Conservation (phyloP, 257 asterid species). For the Phtheirospermum japonicum region DNA sequence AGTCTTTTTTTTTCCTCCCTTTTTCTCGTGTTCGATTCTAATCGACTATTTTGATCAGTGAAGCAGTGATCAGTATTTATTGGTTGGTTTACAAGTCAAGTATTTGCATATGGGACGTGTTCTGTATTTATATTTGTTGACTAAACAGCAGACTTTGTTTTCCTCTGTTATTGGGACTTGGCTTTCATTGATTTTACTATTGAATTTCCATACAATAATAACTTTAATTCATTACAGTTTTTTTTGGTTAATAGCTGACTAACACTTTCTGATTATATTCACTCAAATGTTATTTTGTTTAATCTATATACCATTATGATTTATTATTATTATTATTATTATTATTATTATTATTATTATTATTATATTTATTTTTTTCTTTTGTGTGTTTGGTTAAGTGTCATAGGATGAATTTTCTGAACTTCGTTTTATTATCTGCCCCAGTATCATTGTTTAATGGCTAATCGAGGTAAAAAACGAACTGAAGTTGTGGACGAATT, state of each 20-base stretch:
- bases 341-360: no score
- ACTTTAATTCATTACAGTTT: background rate
- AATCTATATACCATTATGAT: background rate
- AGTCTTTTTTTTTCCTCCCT: constrained; percentile 20
- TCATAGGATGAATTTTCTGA: constrained; percentile 13
- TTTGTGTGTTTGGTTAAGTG: constrained; percentile 7
- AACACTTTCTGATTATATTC: background rate
- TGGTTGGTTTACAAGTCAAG: constrained; percentile 19
- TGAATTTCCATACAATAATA: background rate
- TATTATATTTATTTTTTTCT: no score
- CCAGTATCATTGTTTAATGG: constrained; percentile 46
- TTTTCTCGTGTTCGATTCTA: constrained; percentile 19
- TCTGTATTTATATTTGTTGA: background rate
- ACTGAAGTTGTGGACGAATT: constrained; percentile 64
- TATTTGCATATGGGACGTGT: background rate
- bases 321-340: no score
- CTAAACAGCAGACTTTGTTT: constrained; percentile 14
- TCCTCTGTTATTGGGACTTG: constrained; percentile 18
- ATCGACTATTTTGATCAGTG: constrained; percentile 20
- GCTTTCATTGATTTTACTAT: no score
- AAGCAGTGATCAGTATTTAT: constrained; percentile 15
- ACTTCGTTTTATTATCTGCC: background rate
- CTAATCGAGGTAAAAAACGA: constrained; percentile 87
- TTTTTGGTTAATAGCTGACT: background rate
- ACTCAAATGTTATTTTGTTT: constrained; percentile 10